phyloP scores from a whole-genome alignment of 345 rosid species.

The Psidium friedrichsthalianum region DNA sequence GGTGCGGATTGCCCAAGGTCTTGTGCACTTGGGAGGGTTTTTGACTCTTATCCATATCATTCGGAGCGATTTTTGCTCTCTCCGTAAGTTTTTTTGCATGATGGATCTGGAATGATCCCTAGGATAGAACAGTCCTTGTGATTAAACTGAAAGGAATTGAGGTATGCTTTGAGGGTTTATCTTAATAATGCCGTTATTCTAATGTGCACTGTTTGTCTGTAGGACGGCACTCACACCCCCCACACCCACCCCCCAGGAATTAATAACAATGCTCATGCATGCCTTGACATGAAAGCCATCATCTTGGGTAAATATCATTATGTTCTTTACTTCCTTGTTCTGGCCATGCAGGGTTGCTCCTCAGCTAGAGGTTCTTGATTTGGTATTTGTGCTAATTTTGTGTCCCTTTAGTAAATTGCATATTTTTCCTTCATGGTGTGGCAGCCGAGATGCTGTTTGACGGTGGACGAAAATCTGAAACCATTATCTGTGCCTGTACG shows the following conservation, averaged over 20 bases:
- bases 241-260: no score
- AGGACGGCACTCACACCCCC: constrained; percentile 93
- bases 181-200: background rate
- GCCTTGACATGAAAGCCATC: constrained; percentile 82
- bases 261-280: constrained; percentile 68
- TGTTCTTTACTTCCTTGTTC: constrained; percentile 75
- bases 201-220: background rate
- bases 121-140: background rate
- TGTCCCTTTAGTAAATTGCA: background rate
- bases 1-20: constrained; percentile 96
- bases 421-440: background rate
- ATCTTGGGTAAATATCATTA: constrained; percentile 82
- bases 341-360: constrained; percentile 90
- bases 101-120: background rate
- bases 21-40: constrained; percentile 95
- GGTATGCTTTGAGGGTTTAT: background rate
- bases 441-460: constrained; percentile 95
- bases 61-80: constrained; percentile 83
- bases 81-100: constrained; percentile 43
- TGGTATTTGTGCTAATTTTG: background rate
- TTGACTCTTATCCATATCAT: constrained; percentile 87
- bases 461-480: constrained; percentile 76
- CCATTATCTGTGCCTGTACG: constrained; percentile 79
- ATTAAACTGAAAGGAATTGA: background rate
- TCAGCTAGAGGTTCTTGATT: background rate